Percentiles rank a stretch among this genome's conserved stretches.
phyloP scores from a whole-genome alignment of 2,329 filamentous ascomycete genomes.

The Dendrostoma leiphaemia region DNA sequence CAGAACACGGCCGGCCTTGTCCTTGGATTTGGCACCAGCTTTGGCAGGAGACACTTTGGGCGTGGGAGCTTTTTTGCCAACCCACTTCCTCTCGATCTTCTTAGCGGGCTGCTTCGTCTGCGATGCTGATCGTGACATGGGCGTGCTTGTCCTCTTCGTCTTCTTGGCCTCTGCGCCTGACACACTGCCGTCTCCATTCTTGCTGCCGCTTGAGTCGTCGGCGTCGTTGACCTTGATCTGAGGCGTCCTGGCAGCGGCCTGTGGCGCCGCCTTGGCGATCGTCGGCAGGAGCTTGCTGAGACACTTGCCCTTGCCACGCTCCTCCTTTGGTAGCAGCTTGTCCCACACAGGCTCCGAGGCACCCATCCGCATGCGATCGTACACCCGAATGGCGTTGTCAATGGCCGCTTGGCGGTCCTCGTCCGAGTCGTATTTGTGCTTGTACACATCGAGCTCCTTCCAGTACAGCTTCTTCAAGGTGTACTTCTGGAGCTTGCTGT shows the following conservation, averaged over 20 bases:
- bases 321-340: constrained; percentile 53
- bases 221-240: constrained; percentile 50
- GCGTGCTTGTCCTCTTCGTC: constrained; percentile 36
- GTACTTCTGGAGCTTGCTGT: constrained; percentile 49
- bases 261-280: constrained; percentile 51
- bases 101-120: constrained; percentile 50
- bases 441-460: constrained; percentile 65
- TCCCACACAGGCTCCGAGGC: constrained; percentile 60
- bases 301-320: constrained; percentile 58
- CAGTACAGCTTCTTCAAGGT: constrained; percentile 55
- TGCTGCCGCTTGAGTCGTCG: constrained; percentile 44
- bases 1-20: constrained; percentile 43
- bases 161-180: constrained; percentile 29
- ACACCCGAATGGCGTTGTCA: constrained; percentile 58
- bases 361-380: constrained; percentile 57
- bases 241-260: constrained; percentile 47
- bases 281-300: constrained; percentile 61
- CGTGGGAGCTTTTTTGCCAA: constrained; percentile 37
- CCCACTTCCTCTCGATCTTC: constrained; percentile 56
- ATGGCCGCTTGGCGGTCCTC: constrained; percentile 59
- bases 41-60: constrained; percentile 43
- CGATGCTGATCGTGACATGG: constrained; percentile 49
- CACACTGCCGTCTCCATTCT: constrained; percentile 40
- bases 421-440: constrained; percentile 53
- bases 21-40: constrained; percentile 28